Evolutionary conservation across 192 early-diverging fungal species (phyloP), one percentile per base, ranked within the genome.

Genomic region (Mortierella claussenii): DNA sequence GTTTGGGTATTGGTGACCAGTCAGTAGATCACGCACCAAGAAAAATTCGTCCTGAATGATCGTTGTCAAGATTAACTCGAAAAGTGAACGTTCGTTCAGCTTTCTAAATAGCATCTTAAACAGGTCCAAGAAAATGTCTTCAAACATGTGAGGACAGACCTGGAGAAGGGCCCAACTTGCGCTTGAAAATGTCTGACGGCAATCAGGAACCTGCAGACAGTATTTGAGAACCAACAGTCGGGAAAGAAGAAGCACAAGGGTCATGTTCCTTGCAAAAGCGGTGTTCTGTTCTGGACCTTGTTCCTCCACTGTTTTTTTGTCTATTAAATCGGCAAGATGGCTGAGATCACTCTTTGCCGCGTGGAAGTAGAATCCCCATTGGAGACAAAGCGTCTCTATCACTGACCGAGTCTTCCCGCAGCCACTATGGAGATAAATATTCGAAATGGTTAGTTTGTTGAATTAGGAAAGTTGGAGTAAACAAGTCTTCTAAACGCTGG

Each of bases 361-460:
- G 34, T 66, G 55, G 46, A 56, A 66, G 32, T 66, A 66, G 54
- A 66, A 66, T 31, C 64, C 64, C 54, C 64, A 66, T 33, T 66
- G 64, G 1, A 66, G 24, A 58, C 65, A 68, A 37, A 68, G 65
- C 37, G 58, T 50, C 65, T 68, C 53, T 6, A 66, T 28, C 40
- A 66, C 30, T 9, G 64, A 56, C 11, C 64, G 64, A 56, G 64
- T 66, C 31, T 66, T 55, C 23, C 64, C 64, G 33, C 64, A 66
- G 37, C 13, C 37, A 40, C 37, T n/a, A n/a, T n/a, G n/a, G n/a
- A n/a, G n/a, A n/a, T n/a, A n/a, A 23, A 56, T 13, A 56, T 24
- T 27, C 13, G 26, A 40, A 56, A 56, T 12, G 26, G 55, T 40
- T 37, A 37, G 34, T 36, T 21, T 42, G 20, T 42, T n/a, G 13